Evolutionary conservation across 306 rosid species (phyloP).

Genomic region (Dalbergia cultrata): DNA sequence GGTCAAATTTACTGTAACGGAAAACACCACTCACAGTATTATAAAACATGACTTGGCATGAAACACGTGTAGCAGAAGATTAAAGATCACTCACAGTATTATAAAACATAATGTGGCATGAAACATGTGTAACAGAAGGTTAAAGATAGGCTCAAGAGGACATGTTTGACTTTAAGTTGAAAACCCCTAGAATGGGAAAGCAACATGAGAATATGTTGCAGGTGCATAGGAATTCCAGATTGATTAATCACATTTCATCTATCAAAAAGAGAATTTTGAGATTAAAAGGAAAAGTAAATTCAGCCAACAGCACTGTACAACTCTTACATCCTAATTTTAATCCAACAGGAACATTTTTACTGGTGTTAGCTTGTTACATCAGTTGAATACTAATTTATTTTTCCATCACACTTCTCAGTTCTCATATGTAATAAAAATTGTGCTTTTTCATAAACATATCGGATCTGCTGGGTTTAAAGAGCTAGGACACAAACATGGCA

Average conservation of each 20-base stretch:
- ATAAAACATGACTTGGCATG: background rate
- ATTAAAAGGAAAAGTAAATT: background rate
- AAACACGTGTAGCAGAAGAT: background rate
- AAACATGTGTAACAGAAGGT: background rate
- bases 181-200: slow-evolving; percentile 2
- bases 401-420: background rate
- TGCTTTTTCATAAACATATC: background rate
- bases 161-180: background rate
- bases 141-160: background rate
- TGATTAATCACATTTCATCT: background rate
- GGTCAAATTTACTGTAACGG: slow-evolving; percentile 4
- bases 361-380: background rate
- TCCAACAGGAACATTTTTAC: background rate
- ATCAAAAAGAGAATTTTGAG: slow-evolving; percentile 8
- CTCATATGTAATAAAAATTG: background rate
- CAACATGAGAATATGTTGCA: slow-evolving; percentile 2
- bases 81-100: too few relatives aligned
- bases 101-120: background rate
- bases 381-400: background rate
- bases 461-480: background rate
- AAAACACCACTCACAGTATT: slow-evolving; percentile 1
- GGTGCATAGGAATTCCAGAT: background rate
- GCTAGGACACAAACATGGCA: background rate
- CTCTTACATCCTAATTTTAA: background rate
- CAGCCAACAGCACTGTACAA: background rate